phyloP scores from a whole-genome alignment of 2,329 filamentous ascomycete genomes.

The Paecilomyces fulvus region DNA sequence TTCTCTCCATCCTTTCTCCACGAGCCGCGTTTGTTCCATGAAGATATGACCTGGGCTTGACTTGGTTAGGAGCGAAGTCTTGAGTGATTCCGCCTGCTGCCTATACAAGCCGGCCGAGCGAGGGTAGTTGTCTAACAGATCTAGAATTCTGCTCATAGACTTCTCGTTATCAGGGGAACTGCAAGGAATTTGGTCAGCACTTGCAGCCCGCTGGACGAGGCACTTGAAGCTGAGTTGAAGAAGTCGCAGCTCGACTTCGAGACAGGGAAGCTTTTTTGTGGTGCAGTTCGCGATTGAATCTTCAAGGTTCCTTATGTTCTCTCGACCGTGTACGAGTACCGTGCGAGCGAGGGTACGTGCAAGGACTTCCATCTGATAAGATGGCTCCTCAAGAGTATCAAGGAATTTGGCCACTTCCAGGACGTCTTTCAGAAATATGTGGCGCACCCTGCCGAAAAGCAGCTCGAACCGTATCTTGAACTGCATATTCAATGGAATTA shows the following conservation, averaged over 20 bases:
- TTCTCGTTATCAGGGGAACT: background rate
- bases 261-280: slow-evolving; percentile 6
- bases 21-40: slow-evolving; percentile 4
- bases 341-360: slow-evolving; percentile 8
- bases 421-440: slow-evolving; percentile 12
- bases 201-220: slow-evolving; percentile 1
- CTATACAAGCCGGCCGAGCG: slow-evolving; percentile 4
- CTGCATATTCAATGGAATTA: slow-evolving; percentile 14
- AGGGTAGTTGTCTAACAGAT: slow-evolving; percentile 4
- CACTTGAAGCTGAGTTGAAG: slow-evolving; percentile 12
- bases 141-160: background rate
- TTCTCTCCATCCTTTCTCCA: slow-evolving; percentile 9
- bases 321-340: slow-evolving; percentile 8
- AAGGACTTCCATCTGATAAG: slow-evolving; percentile 12
- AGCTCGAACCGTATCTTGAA: slow-evolving; percentile 15
- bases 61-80: background rate
- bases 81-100: slow-evolving; percentile 1
- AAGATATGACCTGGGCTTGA: background rate
- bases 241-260: slow-evolving; percentile 17
- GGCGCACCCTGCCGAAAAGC: slow-evolving; percentile 12
- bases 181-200: background rate
- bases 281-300: slow-evolving; percentile 6
- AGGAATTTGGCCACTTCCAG: slow-evolving; percentile 10
- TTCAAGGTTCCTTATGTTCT: slow-evolving; percentile 7
- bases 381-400: slow-evolving; percentile 9